phyloP scores from a whole-genome alignment of 2,329 filamentous ascomycete genomes.

The Penicillium sp. region DNA sequence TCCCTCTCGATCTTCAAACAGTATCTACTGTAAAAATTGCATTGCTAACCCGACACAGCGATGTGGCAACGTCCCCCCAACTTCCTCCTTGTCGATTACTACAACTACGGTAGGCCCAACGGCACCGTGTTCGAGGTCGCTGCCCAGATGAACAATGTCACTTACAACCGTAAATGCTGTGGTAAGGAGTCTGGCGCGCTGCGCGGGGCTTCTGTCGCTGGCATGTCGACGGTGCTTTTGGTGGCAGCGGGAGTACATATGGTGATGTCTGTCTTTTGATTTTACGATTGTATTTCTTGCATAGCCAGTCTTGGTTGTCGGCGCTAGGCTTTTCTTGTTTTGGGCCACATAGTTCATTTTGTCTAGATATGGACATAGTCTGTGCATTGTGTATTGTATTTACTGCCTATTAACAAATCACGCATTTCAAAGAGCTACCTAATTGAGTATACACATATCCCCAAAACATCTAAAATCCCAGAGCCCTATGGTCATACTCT shows the following conservation, averaged over 20 bases:
- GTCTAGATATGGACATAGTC: slow-evolving; percentile 1
- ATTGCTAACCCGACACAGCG: slow-evolving; percentile 30
- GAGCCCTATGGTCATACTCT: neutral
- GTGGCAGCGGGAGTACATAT: slow-evolving; percentile 26
- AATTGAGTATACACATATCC: too few species aligned
- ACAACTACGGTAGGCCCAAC: slow-evolving; percentile 64
- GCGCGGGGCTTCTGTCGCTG: slow-evolving; percentile 18
- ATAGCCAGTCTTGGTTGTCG: slow-evolving; percentile 9
- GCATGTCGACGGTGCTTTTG: slow-evolving; percentile 21
- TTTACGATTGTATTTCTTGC: slow-evolving; percentile 12
- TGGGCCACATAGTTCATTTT: neutral
- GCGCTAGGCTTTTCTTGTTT: slow-evolving; percentile 4
- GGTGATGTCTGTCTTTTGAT: slow-evolving; percentile 24
- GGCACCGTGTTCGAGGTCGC: slow-evolving; percentile 77
- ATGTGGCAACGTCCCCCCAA: slow-evolving; percentile 68
- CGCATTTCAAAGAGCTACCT: too few species aligned
- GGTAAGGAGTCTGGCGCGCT: slow-evolving; percentile 30
- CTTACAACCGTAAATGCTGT: slow-evolving; percentile 53
- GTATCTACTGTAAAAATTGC: neutral
- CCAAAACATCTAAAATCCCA: neutral
- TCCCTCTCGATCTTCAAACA: neutral
- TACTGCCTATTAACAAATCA: too few species aligned
- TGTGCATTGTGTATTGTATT: neutral
- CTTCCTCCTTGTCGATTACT: slow-evolving; percentile 80
- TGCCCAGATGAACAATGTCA: slow-evolving; percentile 67